Evolutionary conservation across 2,329 filamentous ascomycete genomes (phyloP).

Genomic region (Scedosporium minutisporum): DNA sequence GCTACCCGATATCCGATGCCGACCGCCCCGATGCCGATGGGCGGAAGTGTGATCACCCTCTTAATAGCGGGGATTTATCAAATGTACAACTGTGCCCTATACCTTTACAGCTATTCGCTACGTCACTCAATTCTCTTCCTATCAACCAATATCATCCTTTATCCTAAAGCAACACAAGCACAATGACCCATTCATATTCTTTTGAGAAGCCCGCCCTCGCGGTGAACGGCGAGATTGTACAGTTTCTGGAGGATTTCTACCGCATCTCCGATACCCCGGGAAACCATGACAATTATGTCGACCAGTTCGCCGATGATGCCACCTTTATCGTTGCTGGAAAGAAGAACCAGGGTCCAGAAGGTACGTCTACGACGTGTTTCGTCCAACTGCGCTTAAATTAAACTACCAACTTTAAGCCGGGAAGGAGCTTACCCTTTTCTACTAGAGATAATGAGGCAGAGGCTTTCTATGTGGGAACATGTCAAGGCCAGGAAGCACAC

Average conservation of each 20-base stretch:
- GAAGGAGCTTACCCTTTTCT: slow-evolving; percentile 4
- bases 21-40: too few relatives aligned
- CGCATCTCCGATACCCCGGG: slow-evolving; percentile 19
- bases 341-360: slow-evolving; percentile 13
- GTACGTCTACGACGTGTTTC: slow-evolving; percentile 9
- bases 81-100: too few relatives aligned
- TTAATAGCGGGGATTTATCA: too few relatives aligned
- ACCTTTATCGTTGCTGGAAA: slow-evolving; percentile 21
- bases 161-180: too few relatives aligned
- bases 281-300: slow-evolving; percentile 19
- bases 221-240: slow-evolving; percentile 13
- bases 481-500: slow-evolving; percentile 20
- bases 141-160: too few relatives aligned
- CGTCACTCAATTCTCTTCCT: too few relatives aligned
- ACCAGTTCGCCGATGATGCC: slow-evolving; percentile 18
- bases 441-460: slow-evolving; percentile 18
- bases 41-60: too few relatives aligned
- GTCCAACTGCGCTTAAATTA: background rate
- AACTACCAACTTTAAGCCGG: background rate
- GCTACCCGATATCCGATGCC: too few relatives aligned
- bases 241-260: slow-evolving; percentile 21
- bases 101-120: too few relatives aligned
- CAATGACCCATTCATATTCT: background rate
- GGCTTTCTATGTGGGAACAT: slow-evolving; percentile 21
- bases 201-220: background rate